phyloP scores from a whole-genome alignment of 2,329 filamentous ascomycete genomes.

The Raffaelea ambrosiae region DNA sequence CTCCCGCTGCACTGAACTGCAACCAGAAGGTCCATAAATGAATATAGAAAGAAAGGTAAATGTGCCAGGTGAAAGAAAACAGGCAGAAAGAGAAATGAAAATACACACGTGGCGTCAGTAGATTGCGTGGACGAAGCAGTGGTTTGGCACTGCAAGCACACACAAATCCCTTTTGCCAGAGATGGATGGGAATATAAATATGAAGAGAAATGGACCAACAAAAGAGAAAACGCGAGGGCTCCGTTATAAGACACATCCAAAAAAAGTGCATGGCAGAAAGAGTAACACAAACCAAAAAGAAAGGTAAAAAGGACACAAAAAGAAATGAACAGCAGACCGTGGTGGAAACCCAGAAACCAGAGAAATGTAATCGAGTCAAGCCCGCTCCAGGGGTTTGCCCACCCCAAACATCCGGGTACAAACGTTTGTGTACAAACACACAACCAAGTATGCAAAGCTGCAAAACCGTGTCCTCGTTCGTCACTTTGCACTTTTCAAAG shows the following conservation, averaged over 20 bases:
- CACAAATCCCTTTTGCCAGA: neutral
- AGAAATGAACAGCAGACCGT: constrained; percentile 2
- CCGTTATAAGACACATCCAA: neutral
- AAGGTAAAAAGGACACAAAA: constrained; percentile 7
- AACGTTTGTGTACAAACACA: no score
- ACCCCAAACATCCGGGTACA: constrained; percentile 4
- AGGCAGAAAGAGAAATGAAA: constrained; percentile 19
- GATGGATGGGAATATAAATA: neutral
- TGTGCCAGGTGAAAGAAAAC: constrained; percentile 1
- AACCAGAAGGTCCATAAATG: constrained; percentile 14
- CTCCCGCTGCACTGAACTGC: neutral
- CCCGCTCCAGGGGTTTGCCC: neutral
- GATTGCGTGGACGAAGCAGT: neutral
- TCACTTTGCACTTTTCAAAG: no score
- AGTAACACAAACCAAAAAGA: constrained; percentile 1
- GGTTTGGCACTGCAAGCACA: neutral
- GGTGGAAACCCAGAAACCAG: neutral
- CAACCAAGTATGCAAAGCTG: no score
- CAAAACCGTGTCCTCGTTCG: no score
- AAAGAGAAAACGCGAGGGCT: neutral
- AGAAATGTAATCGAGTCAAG: no score
- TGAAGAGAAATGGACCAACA: neutral
- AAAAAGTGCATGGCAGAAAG: neutral
- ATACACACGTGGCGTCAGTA: neutral
- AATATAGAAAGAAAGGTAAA: neutral